A percentile compares a stretch with the other conserved stretches of the same genome.
These are phyloP conservation scores for Magnolia sinica DNA, from an alignment of 164 flowering plant genomes.

Conservation along the genomic window DNA sequence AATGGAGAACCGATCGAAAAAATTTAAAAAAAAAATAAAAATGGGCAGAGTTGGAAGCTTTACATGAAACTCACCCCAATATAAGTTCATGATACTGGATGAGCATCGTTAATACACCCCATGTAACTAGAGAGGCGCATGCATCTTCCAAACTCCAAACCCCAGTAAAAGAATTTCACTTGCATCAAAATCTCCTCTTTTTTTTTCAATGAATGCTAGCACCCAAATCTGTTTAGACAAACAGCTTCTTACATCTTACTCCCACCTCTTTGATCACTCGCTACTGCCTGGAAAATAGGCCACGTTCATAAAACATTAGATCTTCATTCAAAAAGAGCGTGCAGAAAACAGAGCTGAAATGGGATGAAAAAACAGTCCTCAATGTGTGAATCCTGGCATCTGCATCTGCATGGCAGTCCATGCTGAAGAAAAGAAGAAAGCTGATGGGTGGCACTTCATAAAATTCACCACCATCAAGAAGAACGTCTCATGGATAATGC, in stretches of 20 bases:
- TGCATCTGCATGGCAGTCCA: not conserved
- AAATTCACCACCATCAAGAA: constrained; percentile 8
- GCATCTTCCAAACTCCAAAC: no score
- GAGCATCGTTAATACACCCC: no score
- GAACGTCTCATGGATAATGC: not conserved
- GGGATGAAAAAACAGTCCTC: not conserved
- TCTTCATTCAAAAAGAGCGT: not conserved
- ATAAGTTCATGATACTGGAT: no score
- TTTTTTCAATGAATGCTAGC: no score
- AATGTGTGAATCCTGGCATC: not conserved
- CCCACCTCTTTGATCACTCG: not conserved
- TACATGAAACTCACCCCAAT: no score
- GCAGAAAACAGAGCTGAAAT: not conserved
- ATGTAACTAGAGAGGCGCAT: no score
- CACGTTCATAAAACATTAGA: not conserved
- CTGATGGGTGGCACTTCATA: not conserved
- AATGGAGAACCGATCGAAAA: no score
- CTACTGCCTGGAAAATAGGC: constrained; percentile 2
- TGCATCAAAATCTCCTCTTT: no score
- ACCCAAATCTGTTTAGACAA: not conserved
- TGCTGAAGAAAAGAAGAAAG: not conserved
- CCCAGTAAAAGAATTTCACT: no score
- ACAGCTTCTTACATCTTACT: constrained; percentile 5
- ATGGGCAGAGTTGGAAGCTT: no score
- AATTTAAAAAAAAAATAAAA: no score